Evolutionary conservation across 2,329 filamentous ascomycete genomes (phyloP).

Genomic region (Fusarium mangiferae): DNA sequence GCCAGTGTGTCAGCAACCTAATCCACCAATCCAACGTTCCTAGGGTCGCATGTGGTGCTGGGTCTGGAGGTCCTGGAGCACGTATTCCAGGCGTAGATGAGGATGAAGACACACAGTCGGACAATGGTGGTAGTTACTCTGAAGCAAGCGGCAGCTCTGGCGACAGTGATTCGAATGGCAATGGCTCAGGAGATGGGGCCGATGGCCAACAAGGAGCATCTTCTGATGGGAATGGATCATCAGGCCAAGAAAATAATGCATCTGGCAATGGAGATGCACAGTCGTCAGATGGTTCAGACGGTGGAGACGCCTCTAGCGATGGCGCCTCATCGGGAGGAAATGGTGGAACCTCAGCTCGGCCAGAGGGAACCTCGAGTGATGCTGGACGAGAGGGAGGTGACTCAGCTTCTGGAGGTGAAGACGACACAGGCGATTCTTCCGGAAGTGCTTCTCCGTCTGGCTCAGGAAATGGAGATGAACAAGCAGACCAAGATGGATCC

Average conservation of each 20-base stretch:
- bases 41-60: conserved; percentile 7
- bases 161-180: not conserved
- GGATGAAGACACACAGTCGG: not conserved
- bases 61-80: conserved; percentile 21
- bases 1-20: conserved; percentile 17
- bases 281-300: not conserved
- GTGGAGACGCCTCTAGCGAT: not conserved
- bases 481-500: not conserved
- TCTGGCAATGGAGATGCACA: not conserved
- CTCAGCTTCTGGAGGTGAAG: not conserved
- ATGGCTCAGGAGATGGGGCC: not conserved
- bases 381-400: not conserved
- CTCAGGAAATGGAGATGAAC: not conserved
- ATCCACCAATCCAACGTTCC: not conserved
- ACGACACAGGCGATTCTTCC: not conserved
- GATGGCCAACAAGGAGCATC: not conserved
- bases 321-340: not conserved
- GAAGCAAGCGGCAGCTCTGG: not conserved
- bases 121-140: not conserved
- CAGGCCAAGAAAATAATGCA: not conserved
- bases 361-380: not conserved
- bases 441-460: not conserved
- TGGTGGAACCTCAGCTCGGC: not conserved
- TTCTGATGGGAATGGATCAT: not conserved
- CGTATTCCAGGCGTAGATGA: conserved; percentile 2